Base-by-base conservation (phyloP, 176 grass and related monocot species). In the Areca catechu region DNA sequence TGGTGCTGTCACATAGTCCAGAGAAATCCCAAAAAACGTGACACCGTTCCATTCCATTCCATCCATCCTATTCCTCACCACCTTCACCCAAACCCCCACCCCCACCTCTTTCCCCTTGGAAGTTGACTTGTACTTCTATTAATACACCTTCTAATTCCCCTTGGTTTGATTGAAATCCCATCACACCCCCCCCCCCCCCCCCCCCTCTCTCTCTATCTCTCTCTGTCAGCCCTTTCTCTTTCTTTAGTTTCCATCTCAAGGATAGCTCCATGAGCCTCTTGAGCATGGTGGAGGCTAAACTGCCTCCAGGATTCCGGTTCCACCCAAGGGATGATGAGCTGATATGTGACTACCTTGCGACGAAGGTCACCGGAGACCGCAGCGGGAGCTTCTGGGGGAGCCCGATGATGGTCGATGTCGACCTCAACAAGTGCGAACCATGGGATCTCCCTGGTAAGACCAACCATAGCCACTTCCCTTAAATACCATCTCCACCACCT, bases 341-440 rank as follows among this genome's bases (percentile, higher is more conserved):
- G 72, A 70, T 97, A 78, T 97, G 92, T 60, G 92, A 97, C 49
- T 91, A 97, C 65, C 92, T 97, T 2, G 77, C 24, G 5, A 78
- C 80, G 25, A 91, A 91, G 77, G 24, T 87, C 62, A 53, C 57
- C 49, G 55, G 30, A 10, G 23, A 75, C 61, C 59, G 62, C 50
- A 67, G 60, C 30, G 73, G 73, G 60, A 69, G 76, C 53, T 61
- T 61, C 63, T 43, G 70, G 62, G 22, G 48, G 16, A 66, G 57
- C 4, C 82, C 79, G 1, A 78, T 75, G 62, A 75, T 97, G 80
- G 75, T 91, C 30, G 78, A 82, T 57, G 80, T 97, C 57, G 86
- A 97, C 48, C 79, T 97, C 69, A 97, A 97, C 87, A 91, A 82
- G 78, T 89, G 89, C 2, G 92, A 97, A 68, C 92, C 92, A 20